Base-by-base conservation (phyloP, 305 asterid genomes). In the Salvia sclarea region DNA sequence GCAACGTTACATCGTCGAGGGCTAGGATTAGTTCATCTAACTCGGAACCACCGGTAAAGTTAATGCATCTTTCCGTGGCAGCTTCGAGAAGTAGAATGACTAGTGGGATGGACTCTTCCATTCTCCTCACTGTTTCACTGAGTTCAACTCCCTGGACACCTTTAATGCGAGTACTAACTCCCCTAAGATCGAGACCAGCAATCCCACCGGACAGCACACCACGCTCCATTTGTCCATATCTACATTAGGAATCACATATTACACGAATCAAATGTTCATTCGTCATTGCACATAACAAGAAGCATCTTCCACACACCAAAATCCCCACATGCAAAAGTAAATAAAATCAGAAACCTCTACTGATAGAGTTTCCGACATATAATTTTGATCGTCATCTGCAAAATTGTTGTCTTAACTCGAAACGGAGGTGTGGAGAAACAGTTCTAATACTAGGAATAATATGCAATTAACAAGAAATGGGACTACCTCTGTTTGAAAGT, bases 131-230 rank as follows among this genome's bases (percentile, higher is more conserved):
- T 45, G 99, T 84, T 79, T 95, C 99, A 76, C 99, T 95, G 64
- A 95, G 98, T 79, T 95, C 99, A 54, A 95, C 95, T 53, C 98
- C 98, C 82, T 95, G 99, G 70, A 87, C 87, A 28, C 98, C 98
- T 49, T 81, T 85, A 74, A 92, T 86, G 37, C 96, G 92, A 82
- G 90, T 87, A 49, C 93, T 85, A 69, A 96, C 97, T 72, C 98
- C 99, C 65, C 99, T 83, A 64, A 91, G 96, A 83, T 91, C 97
- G 76, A 95, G 91, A 21, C 88, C 86, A 37, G 92, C 79, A 81
- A 91, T 87, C 62, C 87, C 97, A 79, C 84, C 87, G 49, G 90
- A 91, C 18, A 95, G 88, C 60, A 89, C 89, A 64, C 77, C 85
- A 17, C 84, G 94, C 84, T 95, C 98, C 94, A 95, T 95, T 77